Percentiles rank a stretch among this genome's conserved stretches.
Evolutionary conservation across 768 basidiomycete genomes (phyloP).

Genomic region (Amanita rimosa): DNA sequence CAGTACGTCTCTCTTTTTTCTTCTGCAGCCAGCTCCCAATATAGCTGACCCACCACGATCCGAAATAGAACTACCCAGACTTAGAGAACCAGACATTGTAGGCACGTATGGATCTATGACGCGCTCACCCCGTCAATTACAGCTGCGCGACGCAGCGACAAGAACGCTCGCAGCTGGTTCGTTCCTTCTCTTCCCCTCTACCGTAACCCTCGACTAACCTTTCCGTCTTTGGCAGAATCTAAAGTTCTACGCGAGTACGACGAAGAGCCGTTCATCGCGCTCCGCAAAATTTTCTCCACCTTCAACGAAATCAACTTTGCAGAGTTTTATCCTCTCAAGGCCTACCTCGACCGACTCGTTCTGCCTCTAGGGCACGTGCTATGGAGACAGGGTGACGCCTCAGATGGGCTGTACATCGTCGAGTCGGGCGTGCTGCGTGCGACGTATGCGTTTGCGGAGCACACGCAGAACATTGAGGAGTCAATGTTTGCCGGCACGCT

Average conservation of each 20-base stretch:
- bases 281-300: slow-evolving; percentile 72
- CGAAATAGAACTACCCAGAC: slow-evolving; percentile 37
- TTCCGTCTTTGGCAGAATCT: not conserved
- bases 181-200: slow-evolving; percentile 5
- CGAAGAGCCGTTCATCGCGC: slow-evolving; percentile 62
- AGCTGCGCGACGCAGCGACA: slow-evolving; percentile 64
- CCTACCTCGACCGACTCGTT: slow-evolving; percentile 59
- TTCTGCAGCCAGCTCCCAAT: not conserved
- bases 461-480: slow-evolving; percentile 62
- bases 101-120: slow-evolving; percentile 31
- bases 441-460: slow-evolving; percentile 65
- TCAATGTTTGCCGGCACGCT: slow-evolving; percentile 91
- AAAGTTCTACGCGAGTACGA: slow-evolving; percentile 11
- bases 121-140: slow-evolving; percentile 56
- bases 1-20: slow-evolving; percentile 17
- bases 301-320: slow-evolving; percentile 46
- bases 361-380: slow-evolving; percentile 49
- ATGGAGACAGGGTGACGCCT: slow-evolving; percentile 65
- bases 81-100: not conserved
- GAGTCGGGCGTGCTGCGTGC: slow-evolving; percentile 82
- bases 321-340: slow-evolving; percentile 47
- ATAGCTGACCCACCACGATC: slow-evolving; percentile 25
- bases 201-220: not conserved
- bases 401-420: slow-evolving; percentile 84
- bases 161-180: slow-evolving; percentile 53